phyloP scores from a whole-genome alignment of 495 filamentous ascomycete species.

The Penicillium simplicissimum region DNA sequence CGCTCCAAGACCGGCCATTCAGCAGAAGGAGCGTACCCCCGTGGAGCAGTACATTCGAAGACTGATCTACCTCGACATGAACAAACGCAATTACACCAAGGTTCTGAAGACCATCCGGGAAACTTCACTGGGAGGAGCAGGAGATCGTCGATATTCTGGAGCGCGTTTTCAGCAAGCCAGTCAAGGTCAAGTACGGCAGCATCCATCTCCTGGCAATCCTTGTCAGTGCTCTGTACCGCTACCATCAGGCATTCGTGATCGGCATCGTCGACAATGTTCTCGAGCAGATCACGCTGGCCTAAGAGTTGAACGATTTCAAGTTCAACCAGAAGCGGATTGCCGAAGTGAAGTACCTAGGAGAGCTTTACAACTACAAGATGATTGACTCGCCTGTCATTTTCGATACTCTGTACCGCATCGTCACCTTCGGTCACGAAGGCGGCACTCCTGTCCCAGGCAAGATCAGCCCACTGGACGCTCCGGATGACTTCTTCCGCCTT shows the following conservation, averaged over 20 bases:
- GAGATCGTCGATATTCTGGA: slow-evolving; percentile 83
- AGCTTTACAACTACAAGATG: slow-evolving; percentile 98
- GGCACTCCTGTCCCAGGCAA: slow-evolving; percentile 80
- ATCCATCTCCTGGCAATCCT: slow-evolving; percentile 93
- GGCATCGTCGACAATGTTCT: slow-evolving; percentile 85
- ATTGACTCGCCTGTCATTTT: slow-evolving; percentile 95
- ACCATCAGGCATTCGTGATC: slow-evolving; percentile 89
- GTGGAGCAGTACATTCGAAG: slow-evolving; percentile 91
- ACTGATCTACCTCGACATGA: slow-evolving; percentile 89
- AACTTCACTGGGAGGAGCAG: slow-evolving; percentile 94
- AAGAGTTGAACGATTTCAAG: slow-evolving; percentile 96
- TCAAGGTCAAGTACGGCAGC: slow-evolving; percentile 96
- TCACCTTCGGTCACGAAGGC: slow-evolving; percentile 85
- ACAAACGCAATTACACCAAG: slow-evolving; percentile 89
- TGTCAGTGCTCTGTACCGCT: slow-evolving; percentile 82
- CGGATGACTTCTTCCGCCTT: slow-evolving; percentile 95
- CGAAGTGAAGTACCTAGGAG: slow-evolving; percentile 93
- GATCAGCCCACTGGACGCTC: slow-evolving; percentile 74
- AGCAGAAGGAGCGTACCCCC: slow-evolving; percentile 93
- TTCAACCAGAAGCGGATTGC: slow-evolving; percentile 95
- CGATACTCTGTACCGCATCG: slow-evolving; percentile 89
- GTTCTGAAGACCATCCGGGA: slow-evolving; percentile 89
- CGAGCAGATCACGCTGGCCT: slow-evolving; percentile 82
- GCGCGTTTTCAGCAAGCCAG: slow-evolving; percentile 92
- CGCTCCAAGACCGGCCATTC: slow-evolving; percentile 91